phyloP scores from a whole-genome alignment of 2,329 filamentous ascomycete genomes.

The Pseudogymnoascus sp. region DNA sequence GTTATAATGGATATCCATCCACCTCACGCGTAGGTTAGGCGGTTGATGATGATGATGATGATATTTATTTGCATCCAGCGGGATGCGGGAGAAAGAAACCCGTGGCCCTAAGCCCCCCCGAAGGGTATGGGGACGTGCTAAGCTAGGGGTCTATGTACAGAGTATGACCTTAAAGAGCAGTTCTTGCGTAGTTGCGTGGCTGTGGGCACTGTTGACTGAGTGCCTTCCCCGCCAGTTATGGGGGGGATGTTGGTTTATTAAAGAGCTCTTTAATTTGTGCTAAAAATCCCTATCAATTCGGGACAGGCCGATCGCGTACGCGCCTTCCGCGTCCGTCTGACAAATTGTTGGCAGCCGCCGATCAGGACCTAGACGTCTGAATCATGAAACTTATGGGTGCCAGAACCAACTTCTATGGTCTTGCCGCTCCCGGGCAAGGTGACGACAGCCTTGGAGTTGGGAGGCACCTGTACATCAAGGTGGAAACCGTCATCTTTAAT shows the following conservation, averaged over 20 bases:
- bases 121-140: no score
- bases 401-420: constrained; percentile 6
- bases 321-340: background rate
- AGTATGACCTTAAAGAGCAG: no score
- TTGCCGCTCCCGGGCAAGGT: background rate
- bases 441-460: constrained; percentile 18
- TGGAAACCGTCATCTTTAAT: background rate
- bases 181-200: background rate
- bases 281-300: background rate
- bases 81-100: no score
- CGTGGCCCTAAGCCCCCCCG: no score
- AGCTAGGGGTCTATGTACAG: no score
- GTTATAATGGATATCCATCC: no score
- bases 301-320: background rate
- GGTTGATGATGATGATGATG: no score
- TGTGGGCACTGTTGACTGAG: background rate
- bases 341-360: background rate
- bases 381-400: background rate
- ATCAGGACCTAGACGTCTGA: background rate
- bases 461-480: constrained; percentile 20
- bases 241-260: background rate
- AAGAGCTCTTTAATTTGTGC: background rate
- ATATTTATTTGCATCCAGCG: no score
- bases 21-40: no score
- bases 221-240: background rate